Base-by-base conservation (phyloP, 768 basidiomycete species). In the Wakefieldia striispora region DNA sequence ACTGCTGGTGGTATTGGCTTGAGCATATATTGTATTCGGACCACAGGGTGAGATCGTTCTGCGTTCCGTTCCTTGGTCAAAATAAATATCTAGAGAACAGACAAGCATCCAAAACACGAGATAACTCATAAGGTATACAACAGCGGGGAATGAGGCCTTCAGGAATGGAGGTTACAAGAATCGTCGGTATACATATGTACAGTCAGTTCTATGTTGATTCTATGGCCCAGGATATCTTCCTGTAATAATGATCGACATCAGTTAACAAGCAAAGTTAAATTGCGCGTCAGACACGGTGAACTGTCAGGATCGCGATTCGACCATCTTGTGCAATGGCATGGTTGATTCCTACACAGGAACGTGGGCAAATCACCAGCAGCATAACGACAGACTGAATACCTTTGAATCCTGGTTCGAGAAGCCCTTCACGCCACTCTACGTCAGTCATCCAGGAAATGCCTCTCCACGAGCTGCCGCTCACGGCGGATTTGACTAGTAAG, bases 1-100 rank as follows among this genome's bases (percentile, higher is more conserved):
- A 97, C 94, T 6, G 97, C 97, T 21, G 97, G 97, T 61, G 97
- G 97, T 45, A 97, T 98, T 66, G 97, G 97, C 44, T 72, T 99
- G 53, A 91, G 78, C 70, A 97, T 99, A 55, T 94, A 97, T 74
- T 89, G 88, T 69, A 97, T 99, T 59, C 88, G 97, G 46, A 93
- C 95, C 12, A 97, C 91, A 38, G 91, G 91, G 91, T 91, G 62
- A 24, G 82, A 66, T 23, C n/a, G n/a, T n/a, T 49, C 38, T 3
- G 35, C 23, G 19, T 21, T 3, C 9, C 13, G 17, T 27, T 38
- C n/a, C n/a, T n/a, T n/a, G n/a, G n/a, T n/a, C n/a, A n/a, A n/a
- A n/a, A n/a, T 5, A n/a, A 40, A 17, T 9, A n/a, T 13, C 16
- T 40, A n/a, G 40, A 46, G 49, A 47, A 46, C 35, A 11, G 16